Base-by-base conservation (phyloP, 345 rosid genomes). In the Rhizophora apiculata region DNA sequence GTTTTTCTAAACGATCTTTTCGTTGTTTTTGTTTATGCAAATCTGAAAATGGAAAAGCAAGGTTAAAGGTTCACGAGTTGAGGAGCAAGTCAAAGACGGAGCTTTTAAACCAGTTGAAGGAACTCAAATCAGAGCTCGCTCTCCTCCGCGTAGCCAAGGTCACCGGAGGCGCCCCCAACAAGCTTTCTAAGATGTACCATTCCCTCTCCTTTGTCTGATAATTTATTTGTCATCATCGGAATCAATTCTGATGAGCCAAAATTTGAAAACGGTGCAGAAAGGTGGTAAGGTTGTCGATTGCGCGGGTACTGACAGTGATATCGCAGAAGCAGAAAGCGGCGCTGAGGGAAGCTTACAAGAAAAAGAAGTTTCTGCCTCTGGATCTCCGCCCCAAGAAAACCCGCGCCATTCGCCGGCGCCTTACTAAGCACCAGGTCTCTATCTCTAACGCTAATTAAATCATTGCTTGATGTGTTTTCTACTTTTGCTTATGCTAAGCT, bases 321-420 rank as follows among this genome's bases (percentile, higher is more conserved):
- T 76, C 80, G 6, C 80, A 76, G 66, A 71, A 72, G 56, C 80
- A 76, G 66, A 76, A 76, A 57, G 66, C 66, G 5, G 73, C 66
- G 22, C 62, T 68, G 0, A 76, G 80, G 72, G 80, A 76, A 58
- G 80, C 52, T 2, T 76, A 76, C 69, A 76, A 76, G 69, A 71
- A 71, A 60, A 67, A 76, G 66, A 76, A 76, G 80, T 55, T 71
- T 13, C 60, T 77, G 70, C 80, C 80, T 31, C 67, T 77, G 2
- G 80, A 72, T 72, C 60, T 77, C 29, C 80, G 73, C 63, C 80
- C 76, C 53, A 76, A 76, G 80, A 76, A 76, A 60, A 76, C 80
- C 27, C 46, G 80, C 8, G 73, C 76, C 22, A 72, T 72, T 21
- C 73, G 80, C 24, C 63, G 76, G 20, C 73, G 74, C 39, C 80